These are phyloP conservation scores for Cercospora berteroae DNA, from an alignment of 2,329 filamentous ascomycete species.

Conservation along the genomic window DNA sequence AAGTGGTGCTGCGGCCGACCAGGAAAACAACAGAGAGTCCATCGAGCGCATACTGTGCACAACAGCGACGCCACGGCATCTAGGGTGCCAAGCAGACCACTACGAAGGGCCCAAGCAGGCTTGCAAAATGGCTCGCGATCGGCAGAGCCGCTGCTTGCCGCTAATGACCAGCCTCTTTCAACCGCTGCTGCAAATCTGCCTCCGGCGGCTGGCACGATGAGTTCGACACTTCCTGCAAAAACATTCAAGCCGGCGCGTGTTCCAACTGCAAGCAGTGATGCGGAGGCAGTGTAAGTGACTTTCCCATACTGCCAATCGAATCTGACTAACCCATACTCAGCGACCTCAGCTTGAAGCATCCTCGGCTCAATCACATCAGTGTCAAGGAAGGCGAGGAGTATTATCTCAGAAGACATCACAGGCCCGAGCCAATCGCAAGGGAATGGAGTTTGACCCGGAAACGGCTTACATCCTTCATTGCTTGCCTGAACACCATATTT, in stretches of 20 bases:
- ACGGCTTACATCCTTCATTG: slow-evolving; percentile 64
- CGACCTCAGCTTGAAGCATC: slow-evolving; percentile 33
- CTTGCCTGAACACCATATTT: slow-evolving; percentile 70
- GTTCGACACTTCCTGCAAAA: not conserved
- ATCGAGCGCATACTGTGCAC: slow-evolving; percentile 16
- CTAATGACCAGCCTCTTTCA: not conserved
- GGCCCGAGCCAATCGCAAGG: slow-evolving; percentile 65
- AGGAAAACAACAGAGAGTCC: slow-evolving; percentile 19
- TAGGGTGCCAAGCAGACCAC: not conserved
- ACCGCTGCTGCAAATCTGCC: not conserved
- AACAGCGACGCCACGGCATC: not conserved
- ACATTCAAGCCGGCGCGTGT: not conserved
- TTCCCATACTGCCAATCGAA: not conserved
- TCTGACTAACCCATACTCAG: not conserved
- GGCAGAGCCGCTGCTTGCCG: not conserved
- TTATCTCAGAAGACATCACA: slow-evolving; percentile 48
- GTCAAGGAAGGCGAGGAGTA: slow-evolving; percentile 41
- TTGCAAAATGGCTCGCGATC: not conserved
- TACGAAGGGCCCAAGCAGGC: slow-evolving; percentile 7
- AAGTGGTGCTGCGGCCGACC: not conserved
- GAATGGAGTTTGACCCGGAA: slow-evolving; percentile 70
- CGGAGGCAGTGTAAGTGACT: slow-evolving; percentile 10
- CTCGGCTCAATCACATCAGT: slow-evolving; percentile 37
- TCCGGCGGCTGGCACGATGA: not conserved
- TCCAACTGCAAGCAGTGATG: not conserved